Base-by-base conservation (phyloP, 495 filamentous ascomycete genomes). In the Pseudoneurospora amorphoporcata region DNA sequence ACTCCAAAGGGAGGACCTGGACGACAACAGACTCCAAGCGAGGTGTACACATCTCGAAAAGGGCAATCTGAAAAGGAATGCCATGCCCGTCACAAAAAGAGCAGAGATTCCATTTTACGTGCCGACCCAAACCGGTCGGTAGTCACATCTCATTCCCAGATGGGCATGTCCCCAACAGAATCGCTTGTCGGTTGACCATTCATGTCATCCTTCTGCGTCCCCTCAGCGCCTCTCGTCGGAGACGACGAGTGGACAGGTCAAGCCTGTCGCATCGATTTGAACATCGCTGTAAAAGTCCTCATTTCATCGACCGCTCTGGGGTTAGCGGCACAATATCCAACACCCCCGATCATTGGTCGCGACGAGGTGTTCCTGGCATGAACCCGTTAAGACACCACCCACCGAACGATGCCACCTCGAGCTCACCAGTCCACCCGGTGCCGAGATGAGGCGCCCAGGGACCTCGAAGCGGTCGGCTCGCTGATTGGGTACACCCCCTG, bases 371-470 rank as follows among this genome's bases (percentile, higher is more conserved):
- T 76, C 76, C 74, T 77, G 70, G 53, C 70, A 53, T 47, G 42
- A 53, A 29, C 70, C 70, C 40, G 53, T 61, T 61, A 32, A 23
- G 6, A 61, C 53, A 32, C 23, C 53, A 61, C 53, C 53, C 23
- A 61, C 53, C 53, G n/a, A n/a, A n/a, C n/a, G 53, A 65, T 39
- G 42, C 45, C 35, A 38, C 23, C 23, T 65, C 72, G 71, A 61
- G 39, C 70, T 43, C 42, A 53, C 65, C 73, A 75, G 39, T 61
- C 42, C 69, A 37, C 70, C 41, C 72, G 70, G 74, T 76, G 74
- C 73, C 76, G 76, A 77, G 76, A 77, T 77, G 75, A 76, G 65
- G 37, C 39, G 68, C 38, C 58, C 74, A 53, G 73, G 74, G 72
- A 47, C 69, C 71, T 53, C n/a, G 68, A 29, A 19, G 40, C 65